Evolutionary conservation across 2,329 filamentous ascomycete species (phyloP), one percentile per base, ranked within the genome.

Genomic region (Orbilia javanica): DNA sequence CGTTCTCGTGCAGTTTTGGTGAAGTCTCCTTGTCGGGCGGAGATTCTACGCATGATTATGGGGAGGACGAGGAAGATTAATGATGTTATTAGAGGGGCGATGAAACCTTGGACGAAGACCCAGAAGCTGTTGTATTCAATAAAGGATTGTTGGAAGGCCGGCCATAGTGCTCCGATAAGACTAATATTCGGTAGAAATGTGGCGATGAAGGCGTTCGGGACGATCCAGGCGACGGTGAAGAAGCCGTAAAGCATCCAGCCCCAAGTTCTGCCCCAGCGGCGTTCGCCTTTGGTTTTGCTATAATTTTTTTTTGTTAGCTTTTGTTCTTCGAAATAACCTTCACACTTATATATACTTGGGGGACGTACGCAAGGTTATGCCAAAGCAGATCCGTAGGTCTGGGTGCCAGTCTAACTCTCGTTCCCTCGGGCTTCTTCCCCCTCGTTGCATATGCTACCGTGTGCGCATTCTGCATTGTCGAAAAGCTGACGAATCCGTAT

Each of bases 401-500:
- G 1, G 96, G 94, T 0, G 96, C 94, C 13, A 98, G 87, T 4
- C 86, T 87, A 69, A 99, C 89, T 0, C 89, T 92, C 0, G 93
- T 90, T 4, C 93, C 93, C 46, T 92, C 88, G 0, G 93, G 93
- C 81, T 91, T 92, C 86, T 96, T 96, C 60, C 90, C 92, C 74
- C 92, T 92, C 22, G 92, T 89, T 8, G 90, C 88, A 84, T 92
- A 97, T 10, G 94, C 96, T 79, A 97, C 94, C 20, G 89, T 89
- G 82, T 99, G 96, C 0, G 96, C 93, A 81, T 97, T 93, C 73
- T 90, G 88, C 69, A 99, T 96, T 48, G 91, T 91, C 48, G 95
- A 90, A 85, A 96, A 99, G 81, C 93, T 97, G 7, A 95, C 94
- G 83, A 99, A 99, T 0, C 96, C 96, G 82, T 94, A 99, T 0